phyloP scores from a whole-genome alignment of 768 basidiomycete species.

The Pleurotus giganteus region DNA sequence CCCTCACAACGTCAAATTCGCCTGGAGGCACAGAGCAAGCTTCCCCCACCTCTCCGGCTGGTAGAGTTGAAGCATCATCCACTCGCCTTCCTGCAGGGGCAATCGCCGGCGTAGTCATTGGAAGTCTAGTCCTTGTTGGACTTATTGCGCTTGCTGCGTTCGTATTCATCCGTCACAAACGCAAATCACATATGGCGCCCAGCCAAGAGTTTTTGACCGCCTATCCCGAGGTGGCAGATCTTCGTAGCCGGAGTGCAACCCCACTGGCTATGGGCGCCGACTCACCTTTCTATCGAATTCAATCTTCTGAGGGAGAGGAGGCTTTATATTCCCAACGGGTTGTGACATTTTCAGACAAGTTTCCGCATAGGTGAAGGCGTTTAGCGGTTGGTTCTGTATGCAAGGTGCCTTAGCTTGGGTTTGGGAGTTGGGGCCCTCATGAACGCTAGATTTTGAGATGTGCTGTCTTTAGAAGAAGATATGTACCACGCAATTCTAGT shows the following conservation, averaged over 20 bases:
- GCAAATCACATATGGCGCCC: conserved; percentile 44
- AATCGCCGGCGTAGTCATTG: conserved; percentile 53
- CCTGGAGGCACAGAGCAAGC: no score
- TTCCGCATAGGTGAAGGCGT: background rate
- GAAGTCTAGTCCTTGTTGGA: conserved; percentile 32
- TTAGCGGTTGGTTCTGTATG: background rate
- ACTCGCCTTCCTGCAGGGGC: conserved; percentile 30
- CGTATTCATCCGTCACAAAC: conserved; percentile 40
- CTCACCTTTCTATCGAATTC: background rate
- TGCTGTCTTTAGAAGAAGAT: no score
- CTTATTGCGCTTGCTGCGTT: conserved; percentile 33
- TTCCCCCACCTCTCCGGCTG: background rate
- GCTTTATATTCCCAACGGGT: background rate
- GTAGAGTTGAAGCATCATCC: background rate
- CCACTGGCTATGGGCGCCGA: background rate
- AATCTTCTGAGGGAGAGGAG: background rate
- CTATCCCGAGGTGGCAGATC: conserved; percentile 10
- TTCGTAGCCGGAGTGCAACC: background rate
- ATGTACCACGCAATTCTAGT: no score
- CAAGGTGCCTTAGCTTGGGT: background rate
- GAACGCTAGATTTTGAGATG: background rate
- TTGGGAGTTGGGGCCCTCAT: background rate
- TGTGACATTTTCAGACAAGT: conserved; percentile 1
- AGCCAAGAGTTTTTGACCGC: conserved; percentile 55
- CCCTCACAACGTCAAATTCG: no score